phyloP scores from a whole-genome alignment of 352 stramenopile species.

The Phytophthora citrophthora region DNA sequence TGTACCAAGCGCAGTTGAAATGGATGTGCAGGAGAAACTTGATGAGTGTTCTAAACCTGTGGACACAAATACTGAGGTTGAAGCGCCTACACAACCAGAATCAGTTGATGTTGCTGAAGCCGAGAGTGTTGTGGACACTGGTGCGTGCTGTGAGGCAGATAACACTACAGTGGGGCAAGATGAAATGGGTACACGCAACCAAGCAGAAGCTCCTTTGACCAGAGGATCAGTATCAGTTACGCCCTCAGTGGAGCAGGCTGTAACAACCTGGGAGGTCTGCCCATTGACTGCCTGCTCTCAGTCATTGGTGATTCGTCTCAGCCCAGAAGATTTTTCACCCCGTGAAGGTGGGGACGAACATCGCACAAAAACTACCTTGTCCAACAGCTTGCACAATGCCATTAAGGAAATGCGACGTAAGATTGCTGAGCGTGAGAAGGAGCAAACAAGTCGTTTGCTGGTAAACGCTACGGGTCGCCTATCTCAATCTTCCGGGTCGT shows the following conservation, averaged over 20 bases:
- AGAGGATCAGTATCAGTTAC: constrained; percentile 3
- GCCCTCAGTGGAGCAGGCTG: not conserved
- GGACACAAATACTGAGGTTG: not conserved
- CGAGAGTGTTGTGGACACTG: not conserved
- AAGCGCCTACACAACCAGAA: not conserved
- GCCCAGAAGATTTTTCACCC: constrained; percentile 54
- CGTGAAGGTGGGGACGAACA: constrained; percentile 21
- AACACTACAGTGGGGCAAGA: constrained; percentile 9
- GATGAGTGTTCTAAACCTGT: not conserved
- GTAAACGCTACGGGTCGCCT: constrained; percentile 17
- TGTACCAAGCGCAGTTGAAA: not conserved
- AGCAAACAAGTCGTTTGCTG: constrained; percentile 34
- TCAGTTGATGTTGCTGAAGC: not conserved
- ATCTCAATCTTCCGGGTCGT: constrained; percentile 13
- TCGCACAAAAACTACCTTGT: constrained; percentile 7
- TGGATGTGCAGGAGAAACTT: not conserved
- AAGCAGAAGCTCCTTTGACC: not conserved
- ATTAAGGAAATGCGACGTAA: constrained; percentile 64
- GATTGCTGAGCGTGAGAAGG: constrained; percentile 62
- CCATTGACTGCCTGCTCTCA: constrained; percentile 72
- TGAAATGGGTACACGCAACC: not conserved
- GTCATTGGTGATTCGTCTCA: constrained; percentile 74
- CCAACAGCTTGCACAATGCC: constrained; percentile 28
- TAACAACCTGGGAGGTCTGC: constrained; percentile 42
- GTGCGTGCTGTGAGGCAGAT: constrained; percentile 3